Base-by-base conservation (phyloP, 441 rosid genomes). In the Adansonia grandidieri region DNA sequence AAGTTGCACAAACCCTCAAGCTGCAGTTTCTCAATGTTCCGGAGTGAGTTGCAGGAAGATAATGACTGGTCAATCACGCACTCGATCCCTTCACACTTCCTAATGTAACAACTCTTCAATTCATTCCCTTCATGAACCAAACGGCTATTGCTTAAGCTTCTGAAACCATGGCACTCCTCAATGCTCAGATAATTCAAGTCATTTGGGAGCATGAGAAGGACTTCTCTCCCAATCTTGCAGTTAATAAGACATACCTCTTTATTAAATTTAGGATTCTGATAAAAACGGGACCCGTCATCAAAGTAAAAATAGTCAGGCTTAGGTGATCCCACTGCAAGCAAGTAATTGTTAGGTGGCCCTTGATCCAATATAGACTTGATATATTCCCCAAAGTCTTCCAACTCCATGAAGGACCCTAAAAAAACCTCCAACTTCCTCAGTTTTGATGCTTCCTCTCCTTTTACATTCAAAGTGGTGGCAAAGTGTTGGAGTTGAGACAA, bases 341-440 rank as follows among this genome's bases (percentile, higher is more conserved):
- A 57, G 53, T 58, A 20, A 6, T n/a, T 3, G 15, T 56, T 42
- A 14, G 64, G 66, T 37, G 42, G 42, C 54, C 66, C 48, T 53
- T 24, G 32, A 2, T 1, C 50, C 8, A 4, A 8, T n/a, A 2
- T 0, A 19, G 65, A 72, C 40, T 50, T 50, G 40, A 17, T 64
- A 45, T 76, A 76, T 8, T 5, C 42, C 53, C 65, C 58, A 5
- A 45, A 73, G 9, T 66, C 58, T 17, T 74, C 42, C 60, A 72
- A 1, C 53, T 80, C 54, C 9, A 20, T 7, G 7, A 86, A 77
- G 1, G 44, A 6, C 22, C 83, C 60, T 15, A 17, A 6, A 71
- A 81, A 74, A 8, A 5, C 6, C 67, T 80, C 84, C 77, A 86
- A 56, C 51, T 74, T 80, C 37, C 70, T 74, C 76, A 82, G 65